These are phyloP conservation scores for Cercophora sp. DNA, from an alignment of 495 filamentous ascomycete species.

Conservation along the genomic window DNA sequence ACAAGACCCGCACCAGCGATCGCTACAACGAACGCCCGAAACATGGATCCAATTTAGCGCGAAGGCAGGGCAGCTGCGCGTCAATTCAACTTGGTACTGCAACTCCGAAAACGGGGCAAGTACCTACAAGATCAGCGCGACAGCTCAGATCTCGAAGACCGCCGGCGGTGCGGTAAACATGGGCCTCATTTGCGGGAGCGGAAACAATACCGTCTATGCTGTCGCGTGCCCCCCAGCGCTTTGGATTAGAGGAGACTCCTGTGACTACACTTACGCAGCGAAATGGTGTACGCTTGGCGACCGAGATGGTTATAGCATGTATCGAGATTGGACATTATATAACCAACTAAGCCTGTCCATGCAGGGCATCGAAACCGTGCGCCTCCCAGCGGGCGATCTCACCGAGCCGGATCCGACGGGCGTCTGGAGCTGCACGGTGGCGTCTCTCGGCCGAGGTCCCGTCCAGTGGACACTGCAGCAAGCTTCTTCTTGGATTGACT, in stretches of 20 bases:
- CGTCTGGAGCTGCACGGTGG: constrained; percentile 6
- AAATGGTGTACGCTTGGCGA: constrained; percentile 7
- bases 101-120: neutral
- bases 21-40: neutral
- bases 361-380: neutral
- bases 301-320: neutral
- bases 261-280: constrained; percentile 1
- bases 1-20: neutral
- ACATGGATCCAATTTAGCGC: constrained; percentile 6
- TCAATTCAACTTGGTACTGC: constrained; percentile 11
- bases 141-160: neutral
- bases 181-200: neutral
- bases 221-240: neutral
- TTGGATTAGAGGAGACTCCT: neutral
- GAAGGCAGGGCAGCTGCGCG: neutral
- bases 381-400: neutral
- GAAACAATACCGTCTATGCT: neutral
- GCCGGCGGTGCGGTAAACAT: neutral
- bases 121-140: constrained; percentile 5
- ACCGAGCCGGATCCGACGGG: constrained; percentile 1
- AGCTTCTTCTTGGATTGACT: neutral
- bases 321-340: no score
- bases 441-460: constrained; percentile 6
- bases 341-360: neutral
- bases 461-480: neutral